A percentile compares a stretch with the other conserved stretches of the same genome.
These are phyloP conservation scores for Rhododendron griersonianum DNA, from an alignment of 148 eudicot species.

Conservation along the genomic window DNA sequence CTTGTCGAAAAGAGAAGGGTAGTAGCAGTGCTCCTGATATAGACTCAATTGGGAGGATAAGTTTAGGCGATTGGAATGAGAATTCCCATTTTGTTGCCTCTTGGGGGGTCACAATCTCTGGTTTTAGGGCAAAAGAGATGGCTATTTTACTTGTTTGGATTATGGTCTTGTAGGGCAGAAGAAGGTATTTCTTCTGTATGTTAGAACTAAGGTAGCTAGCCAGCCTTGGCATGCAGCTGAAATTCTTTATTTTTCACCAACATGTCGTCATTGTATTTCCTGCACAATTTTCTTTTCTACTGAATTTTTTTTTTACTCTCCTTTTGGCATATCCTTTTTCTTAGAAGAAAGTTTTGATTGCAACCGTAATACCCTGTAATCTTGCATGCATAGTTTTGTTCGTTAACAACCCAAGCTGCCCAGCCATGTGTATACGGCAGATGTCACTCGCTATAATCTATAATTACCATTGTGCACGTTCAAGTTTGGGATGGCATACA, in stretches of 20 bases:
- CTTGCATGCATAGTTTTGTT: too few species aligned
- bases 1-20: conserved; percentile 17
- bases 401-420: too few species aligned
- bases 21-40: background rate
- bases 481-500: too few species aligned
- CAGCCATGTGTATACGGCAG: too few species aligned
- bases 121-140: conserved; percentile 2
- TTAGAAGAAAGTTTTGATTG: background rate
- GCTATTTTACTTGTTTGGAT: conserved; percentile 5
- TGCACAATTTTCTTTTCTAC: too few species aligned
- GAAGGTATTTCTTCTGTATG: background rate
- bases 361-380: background rate
- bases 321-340: too few species aligned
- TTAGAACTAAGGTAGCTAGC: too few species aligned
- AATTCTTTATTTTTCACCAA: too few species aligned
- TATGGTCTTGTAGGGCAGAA: conserved; percentile 11
- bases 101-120: conserved; percentile 15
- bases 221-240: background rate
- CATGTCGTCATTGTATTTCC: too few species aligned
- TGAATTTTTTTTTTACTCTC: too few species aligned
- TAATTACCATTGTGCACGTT: too few species aligned
- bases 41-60: conserved; percentile 4
- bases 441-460: too few species aligned
- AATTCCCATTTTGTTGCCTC: conserved; percentile 18
- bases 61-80: background rate